phyloP scores from a whole-genome alignment of 768 basidiomycete genomes.

The Gymnopilus dilepis region DNA sequence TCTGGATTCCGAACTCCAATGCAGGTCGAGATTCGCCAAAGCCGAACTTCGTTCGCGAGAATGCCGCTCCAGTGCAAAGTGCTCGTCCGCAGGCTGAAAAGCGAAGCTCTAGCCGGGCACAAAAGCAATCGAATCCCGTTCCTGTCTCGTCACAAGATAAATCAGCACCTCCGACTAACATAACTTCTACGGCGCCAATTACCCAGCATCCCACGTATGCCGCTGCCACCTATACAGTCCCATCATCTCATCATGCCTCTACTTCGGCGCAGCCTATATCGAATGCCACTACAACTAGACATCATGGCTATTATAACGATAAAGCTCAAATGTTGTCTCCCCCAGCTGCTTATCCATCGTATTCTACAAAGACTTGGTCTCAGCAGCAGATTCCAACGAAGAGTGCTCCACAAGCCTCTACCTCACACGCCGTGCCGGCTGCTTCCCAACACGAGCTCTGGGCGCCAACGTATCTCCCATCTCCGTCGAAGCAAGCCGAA shows the following conservation, averaged over 20 bases:
- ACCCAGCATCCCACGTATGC: slow-evolving; percentile 22
- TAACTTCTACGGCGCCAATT: slow-evolving; percentile 15
- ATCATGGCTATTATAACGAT: slow-evolving; percentile 22
- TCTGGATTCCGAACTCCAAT: slow-evolving; percentile 39
- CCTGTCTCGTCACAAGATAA: slow-evolving; percentile 18
- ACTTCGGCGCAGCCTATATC: slow-evolving; percentile 17
- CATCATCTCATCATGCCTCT: slow-evolving; percentile 18
- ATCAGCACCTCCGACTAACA: slow-evolving; percentile 14
- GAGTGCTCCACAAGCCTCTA: slow-evolving; percentile 11
- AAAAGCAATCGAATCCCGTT: slow-evolving; percentile 20
- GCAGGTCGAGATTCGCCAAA: slow-evolving; percentile 34
- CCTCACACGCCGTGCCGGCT: slow-evolving; percentile 20
- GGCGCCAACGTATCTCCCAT: slow-evolving; percentile 25
- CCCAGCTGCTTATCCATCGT: slow-evolving; percentile 16
- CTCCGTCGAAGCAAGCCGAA: slow-evolving; percentile 24
- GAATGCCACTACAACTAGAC: slow-evolving; percentile 23
- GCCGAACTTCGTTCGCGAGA: slow-evolving; percentile 26
- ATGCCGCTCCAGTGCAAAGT: slow-evolving; percentile 26
- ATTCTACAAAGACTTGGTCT: slow-evolving; percentile 16
- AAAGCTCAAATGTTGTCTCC: slow-evolving; percentile 21
- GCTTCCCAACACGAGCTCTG: slow-evolving; percentile 28
- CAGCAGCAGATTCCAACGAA: slow-evolving; percentile 20
- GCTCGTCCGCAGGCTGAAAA: slow-evolving; percentile 33
- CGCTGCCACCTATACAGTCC: slow-evolving; percentile 16
- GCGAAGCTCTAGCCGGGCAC: slow-evolving; percentile 35